Base-by-base conservation (phyloP, 179 eudicot species). In the Nepenthes alata region DNA sequence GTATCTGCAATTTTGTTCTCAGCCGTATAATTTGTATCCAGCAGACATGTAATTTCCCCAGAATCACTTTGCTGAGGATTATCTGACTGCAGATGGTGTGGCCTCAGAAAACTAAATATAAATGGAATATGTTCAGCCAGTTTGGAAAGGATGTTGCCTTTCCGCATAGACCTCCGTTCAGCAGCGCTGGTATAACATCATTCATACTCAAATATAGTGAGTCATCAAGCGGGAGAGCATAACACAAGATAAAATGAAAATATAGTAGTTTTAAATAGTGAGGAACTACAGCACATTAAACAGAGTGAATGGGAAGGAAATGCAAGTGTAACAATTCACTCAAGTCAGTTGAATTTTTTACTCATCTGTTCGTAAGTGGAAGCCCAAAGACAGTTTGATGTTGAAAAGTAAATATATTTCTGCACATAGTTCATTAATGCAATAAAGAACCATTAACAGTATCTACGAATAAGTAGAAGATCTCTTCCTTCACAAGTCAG, bases 71-170 rank as follows among this genome's bases (percentile, higher is more conserved):
- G 67, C 60, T 54, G 64, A 25, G 64, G 35, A 55, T 58, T 65
- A 11, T 52, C 64, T 36, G 72, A 72, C 60, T 77, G 68, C 51
- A 61, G 68, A 66, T 52, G 64, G 55, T 70, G 63, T 65, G 78
- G 70, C 72, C 79, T 74, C 58, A 88, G 67, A 62, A 88, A 70
- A 64, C 77, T 78, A 70, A 78, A 81, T 61, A 91, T 75, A 69
- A 77, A 79, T 48, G 96, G 97, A 39, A 88, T 75, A 75, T 78
- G 77, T 61, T 82, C 83, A 50, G 80, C 90, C 66, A 91, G 70
- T 64, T 76, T 85, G 65, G 96, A 84, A 59, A 91, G 71, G 55
- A 91, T 76, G 74, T 80, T 78, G 58, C 75, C 81, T 67, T 77
- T 75, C 60, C 78, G 75, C 55, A 72, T 62, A 38, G 80, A 64